Evolutionary conservation across 1,284 basidiomycete species (phyloP), one percentile per base, ranked within the genome.

Genomic region (Tilletia caries): DNA sequence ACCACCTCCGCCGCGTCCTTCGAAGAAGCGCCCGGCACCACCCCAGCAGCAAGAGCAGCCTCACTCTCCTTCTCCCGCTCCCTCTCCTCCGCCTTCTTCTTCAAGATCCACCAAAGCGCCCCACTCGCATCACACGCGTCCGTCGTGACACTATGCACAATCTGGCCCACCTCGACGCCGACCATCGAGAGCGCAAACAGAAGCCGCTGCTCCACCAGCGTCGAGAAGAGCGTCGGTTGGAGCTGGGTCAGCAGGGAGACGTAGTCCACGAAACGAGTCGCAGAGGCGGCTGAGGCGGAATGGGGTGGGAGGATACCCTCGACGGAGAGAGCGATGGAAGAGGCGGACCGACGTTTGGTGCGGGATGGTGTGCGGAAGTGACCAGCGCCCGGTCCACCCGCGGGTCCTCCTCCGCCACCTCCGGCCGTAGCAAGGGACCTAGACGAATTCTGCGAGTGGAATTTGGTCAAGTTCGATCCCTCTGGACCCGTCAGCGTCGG

Each of bases 91-190:
- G 89, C 87, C 78, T 90, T 91, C 75, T 90, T 88, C 79, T 91
- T 89, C 65, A 98, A 85, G 87, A 97, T 92, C 96, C 96, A 98
- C 95, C 95, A 98, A 13, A 93, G 85, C 0, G 95, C 93, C 12
- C 93, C 91, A 5, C 91, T 89, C 0, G 92, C 87, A 83, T 98
- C 95, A 80, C 95, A 98, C 0, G 96, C 95, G 83, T 97, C 89
- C 32, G 88, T 91, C 60, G 91, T 86, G 6, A 98, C 94, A 0
- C 91, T 93, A 82, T 98, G 95, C 25, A 91, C 90, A 69, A 98
- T 91, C 84, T 98, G 96, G 12, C 92, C 93, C 0, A 91, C 92
- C 81, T 98, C 95, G 73, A 98, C 89, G 0, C 96, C 95, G 6
- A 97, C 85, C 23, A 85, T 82, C 71, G 89, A 90, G 67, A 98